phyloP scores from a whole-genome alignment of 768 basidiomycete genomes.

The Russula compacta region DNA sequence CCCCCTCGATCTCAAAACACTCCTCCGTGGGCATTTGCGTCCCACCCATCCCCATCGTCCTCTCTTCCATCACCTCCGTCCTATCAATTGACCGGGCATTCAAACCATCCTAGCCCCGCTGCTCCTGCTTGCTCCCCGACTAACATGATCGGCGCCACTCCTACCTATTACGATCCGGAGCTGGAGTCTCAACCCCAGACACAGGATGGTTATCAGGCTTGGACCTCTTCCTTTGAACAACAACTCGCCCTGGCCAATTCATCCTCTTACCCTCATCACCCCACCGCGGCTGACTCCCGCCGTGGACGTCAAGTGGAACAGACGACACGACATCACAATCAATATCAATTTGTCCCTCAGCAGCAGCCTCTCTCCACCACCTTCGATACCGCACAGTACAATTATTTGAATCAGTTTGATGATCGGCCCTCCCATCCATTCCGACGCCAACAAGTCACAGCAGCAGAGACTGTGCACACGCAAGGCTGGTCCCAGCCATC shows the following conservation, averaged over 20 bases:
- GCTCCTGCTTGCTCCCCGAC: not conserved
- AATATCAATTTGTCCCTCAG: conserved; percentile 15
- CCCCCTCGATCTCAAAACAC: not conserved
- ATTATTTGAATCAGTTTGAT: not conserved
- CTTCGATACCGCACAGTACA: not conserved
- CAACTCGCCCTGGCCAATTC: not conserved
- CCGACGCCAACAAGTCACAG: not conserved
- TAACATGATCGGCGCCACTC: conserved; percentile 21
- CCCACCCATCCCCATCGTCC: not conserved
- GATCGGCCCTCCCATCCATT: not conserved
- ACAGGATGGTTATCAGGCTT: conserved; percentile 8
- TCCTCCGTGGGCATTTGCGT: not conserved
- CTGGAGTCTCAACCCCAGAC: conserved; percentile 3
- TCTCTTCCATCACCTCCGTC: not conserved
- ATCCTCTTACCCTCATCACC: not conserved
- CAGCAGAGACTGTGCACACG: not conserved
- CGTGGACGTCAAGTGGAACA: not conserved
- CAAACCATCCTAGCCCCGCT: not conserved
- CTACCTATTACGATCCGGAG: conserved; percentile 21
- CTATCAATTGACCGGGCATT: not conserved
- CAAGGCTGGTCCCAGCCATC: not conserved
- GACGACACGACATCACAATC: not conserved
- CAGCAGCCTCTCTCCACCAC: not conserved
- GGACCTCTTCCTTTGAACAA: not conserved
- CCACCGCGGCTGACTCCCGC: not conserved